Evolutionary conservation across 2,329 filamentous ascomycete species (phyloP).

Genomic region (Monosporascus ibericus): DNA sequence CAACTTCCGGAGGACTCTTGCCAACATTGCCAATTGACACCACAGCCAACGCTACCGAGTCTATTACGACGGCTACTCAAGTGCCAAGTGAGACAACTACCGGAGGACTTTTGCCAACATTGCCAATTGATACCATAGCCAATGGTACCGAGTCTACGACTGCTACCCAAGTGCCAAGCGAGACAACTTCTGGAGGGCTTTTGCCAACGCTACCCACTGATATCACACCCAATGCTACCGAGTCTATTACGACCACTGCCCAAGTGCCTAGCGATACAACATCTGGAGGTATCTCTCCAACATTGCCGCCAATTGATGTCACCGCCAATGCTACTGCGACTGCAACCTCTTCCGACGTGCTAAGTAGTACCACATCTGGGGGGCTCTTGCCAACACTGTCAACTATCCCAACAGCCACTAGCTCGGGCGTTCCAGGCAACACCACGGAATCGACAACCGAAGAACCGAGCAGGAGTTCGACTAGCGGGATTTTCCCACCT

Average conservation of each 20-base stretch:
- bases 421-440: neutral
- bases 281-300: neutral
- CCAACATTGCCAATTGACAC: neutral
- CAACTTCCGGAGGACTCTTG: neutral
- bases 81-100: neutral
- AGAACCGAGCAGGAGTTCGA: neutral
- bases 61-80: neutral
- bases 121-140: neutral
- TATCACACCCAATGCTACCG: conserved; percentile 3
- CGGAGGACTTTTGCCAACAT: neutral
- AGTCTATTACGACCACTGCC: conserved; percentile 1
- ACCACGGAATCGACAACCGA: neutral
- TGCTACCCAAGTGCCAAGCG: neutral
- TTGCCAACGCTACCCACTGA: neutral
- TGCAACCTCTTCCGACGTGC: neutral
- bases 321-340: neutral
- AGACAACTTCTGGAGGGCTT: neutral
- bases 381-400: conserved; percentile 7
- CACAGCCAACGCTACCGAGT: neutral
- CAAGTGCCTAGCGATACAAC: no score
- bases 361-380: neutral
- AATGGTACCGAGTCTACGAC: conserved; percentile 1
- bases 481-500: neutral
- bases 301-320: neutral
- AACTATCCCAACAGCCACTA: neutral